Conservation (phyloP, 2,329 filamentous ascomycete species). For the Colletotrichum zoysiae region DNA sequence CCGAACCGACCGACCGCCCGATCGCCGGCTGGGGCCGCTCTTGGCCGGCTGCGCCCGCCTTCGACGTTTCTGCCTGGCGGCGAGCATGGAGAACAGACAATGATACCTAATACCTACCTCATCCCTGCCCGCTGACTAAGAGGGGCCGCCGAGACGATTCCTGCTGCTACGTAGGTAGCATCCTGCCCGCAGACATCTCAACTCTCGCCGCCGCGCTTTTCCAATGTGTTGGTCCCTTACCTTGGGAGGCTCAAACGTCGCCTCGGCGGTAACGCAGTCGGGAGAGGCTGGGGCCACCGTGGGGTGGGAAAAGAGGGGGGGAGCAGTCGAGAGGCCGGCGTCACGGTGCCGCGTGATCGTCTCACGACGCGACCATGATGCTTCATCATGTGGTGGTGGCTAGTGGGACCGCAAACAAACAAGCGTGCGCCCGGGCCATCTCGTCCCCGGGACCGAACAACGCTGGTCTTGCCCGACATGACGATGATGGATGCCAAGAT, state of each 20-base stretch:
- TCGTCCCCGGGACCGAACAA: slow-evolving; percentile 2
- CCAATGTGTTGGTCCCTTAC: neutral
- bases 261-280: neutral
- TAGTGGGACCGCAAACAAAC: neutral
- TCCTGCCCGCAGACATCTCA: slow-evolving; percentile 3
- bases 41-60: slow-evolving; percentile 10
- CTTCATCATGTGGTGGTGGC: neutral
- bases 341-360: slow-evolving; percentile 15
- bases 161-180: neutral
- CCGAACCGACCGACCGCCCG: neutral
- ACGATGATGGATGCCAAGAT: slow-evolving; percentile 16
- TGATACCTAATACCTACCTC: too few species aligned
- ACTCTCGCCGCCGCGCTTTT: neutral
- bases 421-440: neutral
- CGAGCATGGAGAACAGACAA: neutral
- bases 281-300: slow-evolving; percentile 13
- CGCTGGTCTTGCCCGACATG: slow-evolving; percentile 16
- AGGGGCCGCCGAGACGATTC: too few species aligned
- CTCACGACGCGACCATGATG: neutral
- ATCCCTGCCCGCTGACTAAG: neutral
- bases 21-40: slow-evolving; percentile 5
- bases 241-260: neutral
- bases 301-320: neutral
- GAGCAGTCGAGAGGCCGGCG: slow-evolving; percentile 12
- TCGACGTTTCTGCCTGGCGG: neutral